Percentiles rank a stretch among this genome's conserved stretches.
These are phyloP conservation scores for Cutaneotrichosporon sp. DNA, from an alignment of 1,284 basidiomycete species.

Conservation along the genomic window DNA sequence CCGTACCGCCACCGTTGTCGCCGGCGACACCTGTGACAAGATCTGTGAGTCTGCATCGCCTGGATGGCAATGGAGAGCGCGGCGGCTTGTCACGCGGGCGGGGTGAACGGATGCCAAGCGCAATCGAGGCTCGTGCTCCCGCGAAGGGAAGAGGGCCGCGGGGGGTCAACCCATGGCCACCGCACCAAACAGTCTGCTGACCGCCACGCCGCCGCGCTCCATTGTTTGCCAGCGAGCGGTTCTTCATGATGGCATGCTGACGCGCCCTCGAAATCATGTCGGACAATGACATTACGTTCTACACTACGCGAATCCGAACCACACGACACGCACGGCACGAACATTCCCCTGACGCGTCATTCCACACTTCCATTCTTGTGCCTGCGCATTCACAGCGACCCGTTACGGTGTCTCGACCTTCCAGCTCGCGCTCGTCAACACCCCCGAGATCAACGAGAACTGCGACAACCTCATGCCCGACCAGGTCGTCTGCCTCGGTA, in stretches of 20 bases:
- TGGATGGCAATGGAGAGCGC: neutral
- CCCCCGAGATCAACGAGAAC: conserved; percentile 45
- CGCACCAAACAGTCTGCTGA: neutral
- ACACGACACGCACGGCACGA: neutral
- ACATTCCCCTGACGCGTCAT: neutral
- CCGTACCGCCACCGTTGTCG: conserved; percentile 47
- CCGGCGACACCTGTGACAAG: conserved; percentile 53
- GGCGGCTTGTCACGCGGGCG: neutral
- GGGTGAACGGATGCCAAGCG: neutral
- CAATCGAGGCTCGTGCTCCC: neutral
- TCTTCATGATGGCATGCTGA: neutral
- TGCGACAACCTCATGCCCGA: conserved; percentile 53
- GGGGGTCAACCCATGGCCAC: neutral
- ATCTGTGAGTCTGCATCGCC: conserved; percentile 47
- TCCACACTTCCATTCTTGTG: neutral
- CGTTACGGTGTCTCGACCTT: conserved; percentile 54
- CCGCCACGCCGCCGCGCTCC: neutral
- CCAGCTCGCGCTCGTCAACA: conserved; percentile 55
- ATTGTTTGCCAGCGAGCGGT: neutral
- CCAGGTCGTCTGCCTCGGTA: conserved; percentile 51
- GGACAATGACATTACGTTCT: neutral
- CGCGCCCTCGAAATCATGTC: neutral
- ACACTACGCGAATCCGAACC: neutral
- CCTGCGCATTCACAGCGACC: conserved; percentile 36
- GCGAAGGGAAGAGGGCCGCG: neutral